Base-by-base conservation (phyloP, 768 basidiomycete species). In the Rhodotorula babjevae region DNA sequence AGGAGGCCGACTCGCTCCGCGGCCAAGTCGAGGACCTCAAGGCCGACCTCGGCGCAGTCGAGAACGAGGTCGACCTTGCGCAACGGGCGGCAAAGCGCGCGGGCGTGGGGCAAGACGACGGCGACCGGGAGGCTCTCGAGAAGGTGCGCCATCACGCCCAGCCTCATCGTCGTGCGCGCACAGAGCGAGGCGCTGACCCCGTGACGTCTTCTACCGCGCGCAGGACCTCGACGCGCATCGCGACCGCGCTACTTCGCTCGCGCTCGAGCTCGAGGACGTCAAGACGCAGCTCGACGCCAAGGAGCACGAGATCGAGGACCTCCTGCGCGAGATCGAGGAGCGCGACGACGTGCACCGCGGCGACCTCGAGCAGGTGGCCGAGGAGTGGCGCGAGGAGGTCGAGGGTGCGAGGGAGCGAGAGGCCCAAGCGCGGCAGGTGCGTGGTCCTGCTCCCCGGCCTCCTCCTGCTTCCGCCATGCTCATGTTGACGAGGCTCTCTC, bases 221-320 rank as follows among this genome's bases (percentile, higher is more conserved):
- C 72, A 78, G 63, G 76, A 78, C 14, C 73, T 78, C 58, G 77
- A 78, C 60, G 61, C 68, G 21, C 76, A 79, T 56, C 75, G 79
- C 29, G 78, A 79, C 61, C 77, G 70, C 66, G 76, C 67, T 19
- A 69, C 74, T 0, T 61, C 71, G 10, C 68, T 76, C n/a, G 57
- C 67, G 31, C 72, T 79, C 49, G 72, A 75, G n/a, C 68, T 79
- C 40, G 77, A 77, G 25, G 67, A 69, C 27, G 46, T 56, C 49
- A 59, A 65, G 36, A 40, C 67, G 11, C 64, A 92, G 81, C 82
- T 92, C 40, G 89, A 91, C 80, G 88, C 91, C 80, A 90, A 87
- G 81, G 90, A 94, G 77, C 90, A 93, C 72, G 93, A 95, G 44
- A 80, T 93, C 31, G 91, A 93, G 64, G 83, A 88, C 80, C 89